Evolutionary conservation across 1,284 basidiomycete genomes (phyloP).

Genomic region (Athelia sp.): DNA sequence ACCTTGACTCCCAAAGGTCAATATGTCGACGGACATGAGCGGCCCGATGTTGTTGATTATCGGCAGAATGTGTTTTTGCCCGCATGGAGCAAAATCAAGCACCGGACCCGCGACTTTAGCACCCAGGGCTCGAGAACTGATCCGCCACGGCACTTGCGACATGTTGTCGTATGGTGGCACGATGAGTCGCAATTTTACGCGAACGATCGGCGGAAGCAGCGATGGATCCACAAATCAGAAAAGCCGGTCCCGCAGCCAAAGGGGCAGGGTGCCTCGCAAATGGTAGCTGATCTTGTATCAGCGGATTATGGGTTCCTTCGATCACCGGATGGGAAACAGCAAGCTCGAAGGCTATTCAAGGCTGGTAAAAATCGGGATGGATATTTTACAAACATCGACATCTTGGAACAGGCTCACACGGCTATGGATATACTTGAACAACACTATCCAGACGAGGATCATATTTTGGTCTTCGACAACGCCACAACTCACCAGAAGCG

Average conservation of each 20-base stretch:
- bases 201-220: constrained; percentile 22
- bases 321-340: constrained; percentile 15
- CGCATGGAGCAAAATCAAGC: constrained; percentile 9
- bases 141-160: neutral
- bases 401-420: constrained; percentile 13
- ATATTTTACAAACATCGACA: no score
- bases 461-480: no score
- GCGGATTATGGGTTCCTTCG: no score
- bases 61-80: constrained; percentile 17
- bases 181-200: constrained; percentile 35
- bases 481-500: no score
- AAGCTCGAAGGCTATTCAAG: constrained; percentile 18
- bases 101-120: constrained; percentile 5
- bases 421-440: constrained; percentile 24
- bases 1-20: constrained; percentile 14
- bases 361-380: constrained; percentile 24
- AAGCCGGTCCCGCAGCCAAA: constrained; percentile 27
- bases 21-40: constrained; percentile 25
- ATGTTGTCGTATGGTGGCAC: constrained; percentile 18
- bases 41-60: constrained; percentile 11
- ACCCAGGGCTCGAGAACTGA: neutral
- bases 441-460: no score
- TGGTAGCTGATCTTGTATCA: constrained; percentile 41
- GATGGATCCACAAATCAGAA: constrained; percentile 27
- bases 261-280: constrained; percentile 34